Percentiles rank a stretch among this genome's conserved stretches.
Evolutionary conservation across 768 basidiomycete genomes (phyloP).

Genomic region (Lactarius trivialis): DNA sequence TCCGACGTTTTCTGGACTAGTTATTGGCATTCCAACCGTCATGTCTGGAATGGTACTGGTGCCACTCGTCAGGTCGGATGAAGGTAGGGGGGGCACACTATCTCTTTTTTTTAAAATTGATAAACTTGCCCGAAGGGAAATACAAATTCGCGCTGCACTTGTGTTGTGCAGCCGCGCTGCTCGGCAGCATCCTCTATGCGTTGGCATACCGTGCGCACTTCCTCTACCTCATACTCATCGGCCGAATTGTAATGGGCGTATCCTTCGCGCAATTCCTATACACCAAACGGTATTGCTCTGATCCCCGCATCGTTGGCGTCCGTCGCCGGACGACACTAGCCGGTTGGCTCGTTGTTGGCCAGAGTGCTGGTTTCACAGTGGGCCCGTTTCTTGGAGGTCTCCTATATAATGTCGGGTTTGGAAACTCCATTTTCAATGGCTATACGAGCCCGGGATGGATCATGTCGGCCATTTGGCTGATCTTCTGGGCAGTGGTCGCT

Average conservation of each 20-base stretch:
- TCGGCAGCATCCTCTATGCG: constrained; percentile 56
- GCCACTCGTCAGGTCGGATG: constrained; percentile 48
- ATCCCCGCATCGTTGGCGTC: constrained; percentile 58
- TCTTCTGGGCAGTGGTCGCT: constrained; percentile 41
- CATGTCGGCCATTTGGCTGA: constrained; percentile 47
- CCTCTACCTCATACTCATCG: constrained; percentile 65
- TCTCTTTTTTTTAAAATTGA: not conserved
- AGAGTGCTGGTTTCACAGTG: constrained; percentile 52
- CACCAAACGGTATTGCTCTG: constrained; percentile 61
- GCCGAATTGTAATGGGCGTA: constrained; percentile 57
- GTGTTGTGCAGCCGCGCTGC: constrained; percentile 43
- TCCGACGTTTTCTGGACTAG: constrained; percentile 64
- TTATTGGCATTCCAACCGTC: constrained; percentile 60
- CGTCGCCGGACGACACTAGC: constrained; percentile 57
- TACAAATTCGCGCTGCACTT: constrained; percentile 51
- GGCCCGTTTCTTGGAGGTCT: constrained; percentile 62
- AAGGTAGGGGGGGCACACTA: constrained; percentile 34
- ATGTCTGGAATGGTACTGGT: constrained; percentile 54
- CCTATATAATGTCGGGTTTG: constrained; percentile 54
- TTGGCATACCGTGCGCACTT: constrained; percentile 52
- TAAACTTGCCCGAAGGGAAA: constrained; percentile 35
- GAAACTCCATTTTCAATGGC: constrained; percentile 54
- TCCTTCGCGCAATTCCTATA: constrained; percentile 64
- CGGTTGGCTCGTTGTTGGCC: constrained; percentile 56
- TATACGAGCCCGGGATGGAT: constrained; percentile 63